Evolutionary conservation across 1,284 basidiomycete species (phyloP), one percentile per base, ranked within the genome.

Genomic region (Dichomitus squalens): DNA sequence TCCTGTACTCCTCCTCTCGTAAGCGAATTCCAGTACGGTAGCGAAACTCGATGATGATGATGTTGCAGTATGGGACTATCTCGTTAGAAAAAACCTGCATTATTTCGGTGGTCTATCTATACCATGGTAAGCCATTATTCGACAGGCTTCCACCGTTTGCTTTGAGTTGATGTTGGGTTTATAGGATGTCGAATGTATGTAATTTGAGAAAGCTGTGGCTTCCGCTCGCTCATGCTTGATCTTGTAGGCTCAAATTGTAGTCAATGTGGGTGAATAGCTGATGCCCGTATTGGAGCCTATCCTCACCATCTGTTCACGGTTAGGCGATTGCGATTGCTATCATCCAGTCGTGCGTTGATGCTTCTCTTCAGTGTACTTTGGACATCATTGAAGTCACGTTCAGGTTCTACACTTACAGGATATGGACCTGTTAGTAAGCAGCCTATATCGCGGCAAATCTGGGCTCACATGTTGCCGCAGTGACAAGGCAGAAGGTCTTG

Each of bases 331-430:
- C 58, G 1, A 58, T 60, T n/a, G 41, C 40, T 2, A 55, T 50
- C 38, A 60, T 63, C 5, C 61, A 63, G 34, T 40, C 50, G 61
- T 63, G 18, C 31, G 61, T 38, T 12, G 14, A 1, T 5, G 7
- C 2, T 7, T 8, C 11, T 8, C 11, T 8, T 3, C 18, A 11
- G 7, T 20, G 3, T 25, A 27, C 0, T 21, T 9, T 14, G 11
- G 27, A 36, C 16, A n/a, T 18, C 33, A 23, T 11, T 9, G 20
- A 14, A 18, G 3, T 4, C 11, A 18, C 11, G 9, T n/a, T 4
- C 20, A 63, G 61, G 7, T 63, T 63, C 39, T 63, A 63, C 9
- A 38, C 47, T 23, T 60, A 60, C 46, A 58, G 61, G 14, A 60
- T 63, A 50, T 63, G 61, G 61, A 60, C 55, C 9, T 40, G 61